A percentile compares a stretch with the other conserved stretches of the same genome.
Evolutionary conservation across 78 protist species (phyloP).

Genomic region (Dictyostelium brefeldianum): DNA sequence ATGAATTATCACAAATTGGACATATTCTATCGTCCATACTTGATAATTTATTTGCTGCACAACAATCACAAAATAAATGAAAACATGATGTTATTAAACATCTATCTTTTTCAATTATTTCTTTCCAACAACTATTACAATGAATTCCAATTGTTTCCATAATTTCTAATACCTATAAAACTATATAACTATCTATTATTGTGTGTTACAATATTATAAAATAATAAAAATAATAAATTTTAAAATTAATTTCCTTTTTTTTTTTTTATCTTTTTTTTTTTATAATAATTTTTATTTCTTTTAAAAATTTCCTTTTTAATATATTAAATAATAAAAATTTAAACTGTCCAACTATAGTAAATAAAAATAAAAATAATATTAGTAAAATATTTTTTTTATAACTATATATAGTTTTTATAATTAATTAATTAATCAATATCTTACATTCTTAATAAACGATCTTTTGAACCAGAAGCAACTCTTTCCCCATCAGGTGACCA

Average conservation of each 20-base stretch:
- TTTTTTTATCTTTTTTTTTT: not conserved
- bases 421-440: not conserved
- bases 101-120: slow-evolving; percentile 26
- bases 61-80: slow-evolving; percentile 48
- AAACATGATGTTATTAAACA: slow-evolving; percentile 43
- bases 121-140: slow-evolving; percentile 74
- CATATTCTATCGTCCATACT: slow-evolving; percentile 39
- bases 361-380: not conserved
- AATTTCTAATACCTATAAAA: not conserved
- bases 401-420: not conserved
- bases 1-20: slow-evolving; percentile 38
- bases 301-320: not conserved
- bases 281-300: not conserved
- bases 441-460: slow-evolving; percentile 91
- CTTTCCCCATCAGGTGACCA: slow-evolving; percentile 98
- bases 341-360: not conserved
- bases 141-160: slow-evolving; percentile 15
- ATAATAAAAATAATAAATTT: not conserved
- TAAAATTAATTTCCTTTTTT: not conserved
- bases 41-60: slow-evolving; percentile 11
- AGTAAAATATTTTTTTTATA: not conserved
- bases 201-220: not conserved
- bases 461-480: slow-evolving; percentile 97
- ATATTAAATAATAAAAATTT: not conserved
- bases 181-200: not conserved